Base-by-base conservation (phyloP, 225 moss, liverwort and hornwort species). In the Climacium dendroides region DNA sequence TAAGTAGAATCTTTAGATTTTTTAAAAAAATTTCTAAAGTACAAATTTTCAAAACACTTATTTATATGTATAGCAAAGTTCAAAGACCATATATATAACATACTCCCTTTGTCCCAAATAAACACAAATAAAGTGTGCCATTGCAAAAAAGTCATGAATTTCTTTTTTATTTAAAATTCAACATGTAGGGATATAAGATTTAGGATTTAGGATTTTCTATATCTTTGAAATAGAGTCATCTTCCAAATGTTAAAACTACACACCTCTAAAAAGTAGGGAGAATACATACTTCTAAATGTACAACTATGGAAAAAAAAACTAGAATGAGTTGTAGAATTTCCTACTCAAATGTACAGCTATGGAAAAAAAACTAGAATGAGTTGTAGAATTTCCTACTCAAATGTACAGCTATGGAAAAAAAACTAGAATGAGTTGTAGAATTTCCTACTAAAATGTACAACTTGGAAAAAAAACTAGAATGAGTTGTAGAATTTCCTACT, bases 51-150 rank as follows among this genome's bases (percentile, higher is more conserved):
- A 47, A 29, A 47, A 30, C 19, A 47, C 30, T 73, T 30, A 4
- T 47, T 30, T 73, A 73, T 10, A 45, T 73, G 2, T 18, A 73
- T 19, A 47, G 11, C 6, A 32, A 2, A 74, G 3, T 74, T 48
- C 5, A 47, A 19, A 74, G 30, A 18, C 11, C 4, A 15, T 4
- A 48, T 2, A 74, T 19, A 7, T 48, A 19, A 12, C 7, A 48
- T 11, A 47, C 17, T 18, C 29, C 18, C 10, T 2, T 72, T 2
- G 0, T 10, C 0, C 0, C 0, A 0, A 29, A 73, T 2, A 9
- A 72, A 29, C 10, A 0, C 0, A 0, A 29, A 72, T 1, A 5
- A 73, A 29, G 18, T 73, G 18, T 47, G 2, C 4, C 6, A 6
- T 29, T 29, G 10, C 18, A 72, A 72, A 11, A 15, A 73, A 73